phyloP scores from a whole-genome alignment of 2,329 filamentous ascomycete genomes.

The Neonectria magnoliae region DNA sequence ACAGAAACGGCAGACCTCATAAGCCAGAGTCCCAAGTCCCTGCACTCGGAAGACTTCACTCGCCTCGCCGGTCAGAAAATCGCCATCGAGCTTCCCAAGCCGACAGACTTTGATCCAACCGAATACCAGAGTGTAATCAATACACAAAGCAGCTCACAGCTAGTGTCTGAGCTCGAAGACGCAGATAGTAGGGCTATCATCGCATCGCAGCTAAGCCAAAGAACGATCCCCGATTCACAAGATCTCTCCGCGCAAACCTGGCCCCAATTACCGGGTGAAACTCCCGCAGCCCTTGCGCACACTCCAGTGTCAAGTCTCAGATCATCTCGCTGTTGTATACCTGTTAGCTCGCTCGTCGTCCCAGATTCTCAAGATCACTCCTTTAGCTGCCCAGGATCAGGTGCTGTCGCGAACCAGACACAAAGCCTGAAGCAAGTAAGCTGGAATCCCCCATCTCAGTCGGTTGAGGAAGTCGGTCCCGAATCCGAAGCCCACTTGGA shows the following conservation, averaged over 20 bases:
- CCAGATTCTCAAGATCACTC: slow-evolving; percentile 38
- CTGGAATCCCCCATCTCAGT: slow-evolving; percentile 10
- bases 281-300: slow-evolving; percentile 6
- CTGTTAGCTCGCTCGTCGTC: slow-evolving; percentile 22
- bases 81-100: slow-evolving; percentile 45
- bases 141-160: slow-evolving; percentile 43
- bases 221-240: slow-evolving; percentile 58
- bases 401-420: background rate
- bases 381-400: slow-evolving; percentile 17
- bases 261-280: slow-evolving; percentile 25
- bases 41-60: slow-evolving; percentile 21
- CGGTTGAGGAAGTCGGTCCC: slow-evolving; percentile 23
- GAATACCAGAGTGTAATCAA: slow-evolving; percentile 49
- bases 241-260: slow-evolving; percentile 45
- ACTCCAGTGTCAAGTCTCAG: slow-evolving; percentile 16
- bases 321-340: slow-evolving; percentile 12
- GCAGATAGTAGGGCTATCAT: slow-evolving; percentile 47
- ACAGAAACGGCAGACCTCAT: slow-evolving; percentile 38
- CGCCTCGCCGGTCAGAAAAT: slow-evolving; percentile 31
- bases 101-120: slow-evolving; percentile 45
- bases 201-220: slow-evolving; percentile 46
- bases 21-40: slow-evolving; percentile 28
- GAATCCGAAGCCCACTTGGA: slow-evolving; percentile 27
- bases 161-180: slow-evolving; percentile 49
- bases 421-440: slow-evolving; percentile 4